Base-by-base conservation (phyloP, 208 protist genomes). In the Leishmania braziliensis region DNA sequence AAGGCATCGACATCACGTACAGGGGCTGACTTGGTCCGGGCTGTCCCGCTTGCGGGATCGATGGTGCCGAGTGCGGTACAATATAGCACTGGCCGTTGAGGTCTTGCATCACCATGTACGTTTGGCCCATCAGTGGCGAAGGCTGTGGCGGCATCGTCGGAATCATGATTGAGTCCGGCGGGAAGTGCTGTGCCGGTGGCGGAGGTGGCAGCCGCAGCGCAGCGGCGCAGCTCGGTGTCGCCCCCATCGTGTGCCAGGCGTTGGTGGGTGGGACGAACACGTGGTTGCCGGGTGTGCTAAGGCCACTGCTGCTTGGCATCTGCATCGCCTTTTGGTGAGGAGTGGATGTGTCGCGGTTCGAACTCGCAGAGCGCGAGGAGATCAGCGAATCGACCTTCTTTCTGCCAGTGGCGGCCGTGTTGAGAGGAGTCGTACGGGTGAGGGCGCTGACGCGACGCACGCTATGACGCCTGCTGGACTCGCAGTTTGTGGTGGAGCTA, bases 351-450 rank as follows among this genome's bases (percentile, higher is more conserved):
- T 80, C 71, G 68, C 58, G 77, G 26, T 36, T 20, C 66, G 68
- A 76, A 62, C 83, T 89, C 26, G 86, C 72, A 9, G 83, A 86
- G 56, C 76, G 70, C 43, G 84, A 75, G 70, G 81, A 83, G 46
- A 39, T 78, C 66, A 63, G 33, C 65, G 84, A 80, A 36, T 78
- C 81, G 1, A 26, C 36, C 69, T 82, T 84, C 71, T 82, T 84
- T 20, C 50, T 66, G 16, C 75, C 36, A 0, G 33, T n/a, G 23
- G 46, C 50, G 60, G 56, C 70, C 9, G 73, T 81, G 50, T 80
- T 74, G 48, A 92, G 82, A 18, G 89, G 86, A n/a, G 83, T 89
- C 71, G 90, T 82, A 33, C 85, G 87, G 74, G 87, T 78, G 29
- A 36, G 53, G 1, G 65, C 77, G 69, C 75, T 87, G 56, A 46